Percentiles rank a stretch among this genome's conserved stretches.
Conservation (phyloP, 441 rosid genomes). For the Omphalea diandra region DNA sequence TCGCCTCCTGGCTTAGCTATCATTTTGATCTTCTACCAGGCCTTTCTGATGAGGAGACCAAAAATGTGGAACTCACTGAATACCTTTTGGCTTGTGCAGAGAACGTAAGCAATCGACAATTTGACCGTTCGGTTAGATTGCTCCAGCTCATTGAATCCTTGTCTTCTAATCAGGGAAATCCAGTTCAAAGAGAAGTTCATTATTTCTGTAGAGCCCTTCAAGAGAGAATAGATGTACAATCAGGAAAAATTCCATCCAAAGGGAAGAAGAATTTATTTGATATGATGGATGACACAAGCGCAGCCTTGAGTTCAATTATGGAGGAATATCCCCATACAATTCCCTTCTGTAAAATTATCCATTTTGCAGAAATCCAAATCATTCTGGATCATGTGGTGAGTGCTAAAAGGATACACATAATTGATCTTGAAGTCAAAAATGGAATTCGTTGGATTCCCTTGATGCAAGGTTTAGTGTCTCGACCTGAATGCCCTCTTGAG, state of each 20-base stretch:
- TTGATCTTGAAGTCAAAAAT: too few species aligned
- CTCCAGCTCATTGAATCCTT: conserved; percentile 31
- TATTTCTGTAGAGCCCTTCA: conserved; percentile 47
- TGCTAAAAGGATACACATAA: conserved; percentile 47
- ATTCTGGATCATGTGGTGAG: too few species aligned
- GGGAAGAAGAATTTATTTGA: too few species aligned
- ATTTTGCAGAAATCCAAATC: conserved; percentile 47
- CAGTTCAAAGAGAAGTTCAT: conserved; percentile 44
- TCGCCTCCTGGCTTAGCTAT: too few species aligned
- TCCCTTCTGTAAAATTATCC: conserved; percentile 37
- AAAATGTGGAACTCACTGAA: conserved; percentile 39
- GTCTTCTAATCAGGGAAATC: conserved; percentile 40
- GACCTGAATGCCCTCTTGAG: conserved; percentile 28
- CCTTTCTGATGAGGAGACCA: conserved; percentile 33
- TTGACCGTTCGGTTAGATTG: conserved; percentile 42
- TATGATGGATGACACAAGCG: too few species aligned
- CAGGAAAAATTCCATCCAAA: conserved; percentile 27
- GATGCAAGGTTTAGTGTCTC: conserved; percentile 47
- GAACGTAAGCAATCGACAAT: conserved; percentile 37
- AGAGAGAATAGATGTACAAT: conserved; percentile 45
- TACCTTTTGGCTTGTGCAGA: conserved; percentile 45
- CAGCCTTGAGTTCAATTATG: neutral
- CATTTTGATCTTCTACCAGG: conserved; percentile 12
- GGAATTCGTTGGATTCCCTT: conserved; percentile 50
- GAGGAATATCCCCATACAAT: conserved; percentile 31